Evolutionary conservation across 2,329 filamentous ascomycete species (phyloP).

Genomic region (Colletotrichum sidae): DNA sequence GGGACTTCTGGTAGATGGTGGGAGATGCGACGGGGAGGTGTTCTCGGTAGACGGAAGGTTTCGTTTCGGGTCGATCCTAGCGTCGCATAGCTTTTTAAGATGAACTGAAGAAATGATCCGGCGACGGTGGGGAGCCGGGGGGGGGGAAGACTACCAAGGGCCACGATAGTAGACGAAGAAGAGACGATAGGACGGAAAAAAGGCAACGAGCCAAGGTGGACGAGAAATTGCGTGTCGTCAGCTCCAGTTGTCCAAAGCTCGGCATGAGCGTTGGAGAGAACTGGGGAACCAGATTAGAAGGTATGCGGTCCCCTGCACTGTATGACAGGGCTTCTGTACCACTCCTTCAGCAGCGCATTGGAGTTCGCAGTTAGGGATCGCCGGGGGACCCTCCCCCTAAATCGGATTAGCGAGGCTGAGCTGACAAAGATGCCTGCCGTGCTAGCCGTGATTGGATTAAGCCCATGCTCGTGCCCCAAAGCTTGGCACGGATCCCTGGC

Average conservation of each 20-base stretch:
- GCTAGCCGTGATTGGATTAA: constrained; percentile 27
- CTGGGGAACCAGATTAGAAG: constrained; percentile 13
- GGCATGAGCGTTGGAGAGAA: constrained; percentile 24
- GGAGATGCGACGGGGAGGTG: background rate
- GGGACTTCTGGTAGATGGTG: constrained; percentile 4
- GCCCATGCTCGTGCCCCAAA: constrained; percentile 18
- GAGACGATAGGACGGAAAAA: constrained; percentile 8
- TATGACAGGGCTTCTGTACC: no score
- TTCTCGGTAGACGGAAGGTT: constrained; percentile 19
- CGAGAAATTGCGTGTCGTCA: constrained; percentile 36
- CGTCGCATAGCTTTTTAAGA: constrained; percentile 32
- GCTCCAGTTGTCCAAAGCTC: constrained; percentile 10
- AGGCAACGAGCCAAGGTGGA: constrained; percentile 30
- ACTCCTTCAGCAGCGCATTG: no score
- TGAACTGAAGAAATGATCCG: constrained; percentile 11
- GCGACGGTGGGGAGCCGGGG: constrained; percentile 1
- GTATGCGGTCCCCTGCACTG: no score
- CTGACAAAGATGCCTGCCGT: constrained; percentile 34
- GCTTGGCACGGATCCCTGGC: constrained; percentile 29
- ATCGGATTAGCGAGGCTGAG: constrained; percentile 37
- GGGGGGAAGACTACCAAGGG: background rate
- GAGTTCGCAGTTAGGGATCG: constrained; percentile 8
- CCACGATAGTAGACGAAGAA: background rate
- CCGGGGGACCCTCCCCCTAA: constrained; percentile 30
- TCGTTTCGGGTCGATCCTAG: constrained; percentile 28